Conservation (phyloP, 495 filamentous ascomycete genomes). For the Rhypophila decipiens region DNA sequence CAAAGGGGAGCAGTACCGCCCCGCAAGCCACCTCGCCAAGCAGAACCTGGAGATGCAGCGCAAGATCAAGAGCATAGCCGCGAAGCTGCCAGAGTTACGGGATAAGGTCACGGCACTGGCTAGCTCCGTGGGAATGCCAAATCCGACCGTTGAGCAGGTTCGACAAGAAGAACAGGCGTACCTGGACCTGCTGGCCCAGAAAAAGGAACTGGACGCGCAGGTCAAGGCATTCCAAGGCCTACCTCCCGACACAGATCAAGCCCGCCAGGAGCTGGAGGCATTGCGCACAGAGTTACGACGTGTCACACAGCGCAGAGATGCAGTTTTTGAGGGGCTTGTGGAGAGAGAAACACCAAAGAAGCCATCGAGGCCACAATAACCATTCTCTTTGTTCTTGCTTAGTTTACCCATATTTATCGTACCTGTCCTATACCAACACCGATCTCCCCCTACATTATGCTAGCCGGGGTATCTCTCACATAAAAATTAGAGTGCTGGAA, state of each 20-base stretch:
- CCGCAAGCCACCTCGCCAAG: slow-evolving; percentile 44
- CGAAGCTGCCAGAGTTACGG: slow-evolving; percentile 49
- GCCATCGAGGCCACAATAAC: slow-evolving; percentile 6
- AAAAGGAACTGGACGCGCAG: slow-evolving; percentile 52
- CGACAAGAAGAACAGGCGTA: slow-evolving; percentile 49
- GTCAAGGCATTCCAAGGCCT: slow-evolving; percentile 59
- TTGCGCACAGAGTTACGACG: slow-evolving; percentile 54
- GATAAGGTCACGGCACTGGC: slow-evolving; percentile 34
- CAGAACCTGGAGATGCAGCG: slow-evolving; percentile 59
- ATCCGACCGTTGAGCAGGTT: slow-evolving; percentile 39
- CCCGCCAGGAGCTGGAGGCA: slow-evolving; percentile 57
- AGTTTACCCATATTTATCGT: not conserved
- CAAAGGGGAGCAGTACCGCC: slow-evolving; percentile 40
- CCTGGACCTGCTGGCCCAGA: slow-evolving; percentile 38
- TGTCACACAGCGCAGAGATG: slow-evolving; percentile 55
- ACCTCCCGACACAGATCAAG: slow-evolving; percentile 61
- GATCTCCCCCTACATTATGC: not conserved
- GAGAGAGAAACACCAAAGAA: slow-evolving; percentile 47
- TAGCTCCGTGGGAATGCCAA: slow-evolving; percentile 2
- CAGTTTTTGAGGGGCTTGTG: slow-evolving; percentile 58
- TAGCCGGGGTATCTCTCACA: slow-evolving; percentile 5
- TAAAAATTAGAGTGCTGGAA: slow-evolving; percentile 7
- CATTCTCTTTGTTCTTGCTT: not conserved
- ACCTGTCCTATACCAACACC: slow-evolving; percentile 5
- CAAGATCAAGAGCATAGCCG: slow-evolving; percentile 49